Base-by-base conservation (phyloP, 331 rosid species). In the Malus hybrid region DNA sequence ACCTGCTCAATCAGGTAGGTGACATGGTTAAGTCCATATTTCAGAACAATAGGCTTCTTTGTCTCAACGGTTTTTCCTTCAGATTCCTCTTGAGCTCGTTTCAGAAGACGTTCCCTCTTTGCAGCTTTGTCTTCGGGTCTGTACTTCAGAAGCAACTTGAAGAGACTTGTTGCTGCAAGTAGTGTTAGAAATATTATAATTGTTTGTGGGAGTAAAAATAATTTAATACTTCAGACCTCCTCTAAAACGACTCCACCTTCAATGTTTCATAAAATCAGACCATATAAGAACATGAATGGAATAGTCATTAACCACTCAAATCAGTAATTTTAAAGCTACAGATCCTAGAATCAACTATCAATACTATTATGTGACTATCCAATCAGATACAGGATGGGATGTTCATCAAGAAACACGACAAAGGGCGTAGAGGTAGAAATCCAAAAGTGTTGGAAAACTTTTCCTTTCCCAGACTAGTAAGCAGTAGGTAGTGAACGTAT, bases 1-100 rank as follows among this genome's bases (percentile, higher is more conserved):
- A n/a, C 96, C 93, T 88, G 92, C 81, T 90, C 93, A 18, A 92
- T 90, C 6, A 90, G 92, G 82, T 88, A 87, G 66, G 96, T 92
- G 2, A 88, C 90, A 10, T 92, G 96, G 81, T 92, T 92, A 57
- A 92, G 92, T 69, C 97, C 96, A 36, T 92, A 92, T 81, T 92
- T 92, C 12, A 90, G 92, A 48, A 85, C 85, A 76, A 92, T 90
- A 9, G 97, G 92, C 71, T 92, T 92, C 84, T 90, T 90, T 0
- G 87, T 67, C 39, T 90, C 97, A 36, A 78, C 70, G 4, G 88
- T 18, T 61, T 90, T 92, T 11, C 97, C 96, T 13, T 92, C 97
- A 28, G 96, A 81, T 80, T 92, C 97, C 2, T 93, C 92, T 71
- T 92, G 90, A 57, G 93, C 96, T 78, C 92, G 83, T 74, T 88